phyloP scores from a whole-genome alignment of 2,329 filamentous ascomycete genomes.

The Furcasterigmium furcatum region DNA sequence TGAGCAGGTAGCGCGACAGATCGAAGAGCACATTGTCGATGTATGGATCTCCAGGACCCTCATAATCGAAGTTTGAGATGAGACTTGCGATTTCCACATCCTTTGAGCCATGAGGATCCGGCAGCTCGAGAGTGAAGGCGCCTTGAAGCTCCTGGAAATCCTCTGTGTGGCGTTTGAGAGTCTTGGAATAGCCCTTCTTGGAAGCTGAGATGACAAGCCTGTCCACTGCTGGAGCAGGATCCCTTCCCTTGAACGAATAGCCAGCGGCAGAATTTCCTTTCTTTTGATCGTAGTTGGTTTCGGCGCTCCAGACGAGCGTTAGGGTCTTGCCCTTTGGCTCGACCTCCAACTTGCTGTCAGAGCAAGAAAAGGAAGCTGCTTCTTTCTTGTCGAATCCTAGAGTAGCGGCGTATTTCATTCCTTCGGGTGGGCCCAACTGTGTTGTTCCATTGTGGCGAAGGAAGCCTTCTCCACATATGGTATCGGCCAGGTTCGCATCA shows the following conservation, averaged over 20 bases:
- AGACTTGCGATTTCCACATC: constrained; percentile 35
- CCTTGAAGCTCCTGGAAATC: constrained; percentile 36
- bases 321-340: constrained; percentile 19
- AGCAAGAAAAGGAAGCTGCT: constrained; percentile 12
- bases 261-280: constrained; percentile 37
- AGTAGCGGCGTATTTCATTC: constrained; percentile 39
- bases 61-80: constrained; percentile 24
- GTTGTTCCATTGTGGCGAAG: constrained; percentile 31
- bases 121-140: constrained; percentile 39
- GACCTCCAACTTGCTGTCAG: constrained; percentile 22
- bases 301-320: constrained; percentile 38
- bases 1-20: constrained; percentile 50
- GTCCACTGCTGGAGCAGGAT: constrained; percentile 37
- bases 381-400: constrained; percentile 14
- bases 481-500: constrained; percentile 18
- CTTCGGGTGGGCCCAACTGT: constrained; percentile 33
- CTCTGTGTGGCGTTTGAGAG: constrained; percentile 30
- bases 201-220: constrained; percentile 25
- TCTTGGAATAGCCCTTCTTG: constrained; percentile 20
- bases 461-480: constrained; percentile 25
- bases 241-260: constrained; percentile 45
- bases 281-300: constrained; percentile 46
- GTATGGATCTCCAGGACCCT: constrained; percentile 41
- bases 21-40: constrained; percentile 51
- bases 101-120: constrained; percentile 37